Evolutionary conservation across 2,329 filamentous ascomycete genomes (phyloP).

Genomic region (Alternaria brassicicola): DNA sequence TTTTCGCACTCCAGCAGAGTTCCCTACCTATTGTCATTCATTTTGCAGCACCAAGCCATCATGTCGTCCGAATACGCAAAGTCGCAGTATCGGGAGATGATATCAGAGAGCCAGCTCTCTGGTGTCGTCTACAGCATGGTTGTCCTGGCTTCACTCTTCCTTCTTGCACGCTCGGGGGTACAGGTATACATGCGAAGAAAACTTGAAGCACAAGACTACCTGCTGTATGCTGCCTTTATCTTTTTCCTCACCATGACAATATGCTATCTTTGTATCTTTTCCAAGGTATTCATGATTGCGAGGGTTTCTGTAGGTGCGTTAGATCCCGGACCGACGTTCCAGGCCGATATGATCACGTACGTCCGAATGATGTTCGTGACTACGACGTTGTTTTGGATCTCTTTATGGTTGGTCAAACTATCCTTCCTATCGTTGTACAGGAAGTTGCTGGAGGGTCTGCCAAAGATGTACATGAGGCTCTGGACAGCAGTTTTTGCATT

Average conservation of each 20-base stretch:
- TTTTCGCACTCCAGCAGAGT: not conserved
- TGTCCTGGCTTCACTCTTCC: slow-evolving; percentile 13
- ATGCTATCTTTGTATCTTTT: slow-evolving; percentile 44
- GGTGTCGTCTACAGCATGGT: slow-evolving; percentile 2
- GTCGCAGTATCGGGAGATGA: slow-evolving; percentile 1
- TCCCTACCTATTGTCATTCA: not conserved
- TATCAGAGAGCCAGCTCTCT: slow-evolving; percentile 1
- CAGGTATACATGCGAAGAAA: slow-evolving; percentile 6
- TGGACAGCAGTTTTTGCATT: slow-evolving; percentile 48
- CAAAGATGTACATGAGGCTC: slow-evolving; percentile 35
- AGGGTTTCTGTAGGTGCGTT: slow-evolving; percentile 27
- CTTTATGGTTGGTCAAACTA: slow-evolving; percentile 51
- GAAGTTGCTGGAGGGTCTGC: slow-evolving; percentile 41
- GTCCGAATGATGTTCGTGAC: slow-evolving; percentile 49
- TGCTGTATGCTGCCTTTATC: slow-evolving; percentile 32
- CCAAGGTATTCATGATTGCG: slow-evolving; percentile 38
- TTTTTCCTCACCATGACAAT: slow-evolving; percentile 32
- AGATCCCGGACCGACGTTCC: slow-evolving; percentile 31
- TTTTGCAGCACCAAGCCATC: no score
- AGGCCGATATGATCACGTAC: slow-evolving; percentile 37
- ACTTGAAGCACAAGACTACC: slow-evolving; percentile 11
- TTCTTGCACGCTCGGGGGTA: slow-evolving; percentile 11
- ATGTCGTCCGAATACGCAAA: not conserved
- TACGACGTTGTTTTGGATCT: slow-evolving; percentile 47
- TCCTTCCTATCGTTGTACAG: slow-evolving; percentile 49